Base-by-base conservation (phyloP, 106 monocot genomes). In the Alisma plantagoaquatica region DNA sequence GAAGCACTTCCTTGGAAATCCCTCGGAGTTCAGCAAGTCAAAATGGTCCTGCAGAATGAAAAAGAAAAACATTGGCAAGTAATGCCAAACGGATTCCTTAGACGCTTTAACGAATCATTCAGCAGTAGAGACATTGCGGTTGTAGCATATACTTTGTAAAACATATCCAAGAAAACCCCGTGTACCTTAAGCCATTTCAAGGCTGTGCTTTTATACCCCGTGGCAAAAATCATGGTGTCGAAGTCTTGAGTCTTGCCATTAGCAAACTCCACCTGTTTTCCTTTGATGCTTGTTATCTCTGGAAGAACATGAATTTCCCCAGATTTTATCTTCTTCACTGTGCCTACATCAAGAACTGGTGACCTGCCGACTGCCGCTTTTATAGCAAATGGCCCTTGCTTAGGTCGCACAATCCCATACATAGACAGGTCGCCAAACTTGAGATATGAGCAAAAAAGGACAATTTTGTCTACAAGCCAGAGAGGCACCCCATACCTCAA, bases 221-320 rank as follows among this genome's bases (percentile, higher is more conserved):
- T 86, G 3, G 86, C 81, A n/a, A 82, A 86, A 23, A 92, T 33
- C 23, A 92, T 92, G 1, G 65, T 62, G 51, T 92, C 86, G 35
- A 73, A 92, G 2, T 26, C 10, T 5, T 53, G 23, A 0, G 46
- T 32, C 27, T 22, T 65, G 7, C 76, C 82, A 53, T 79, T 68
- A 4, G 24, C 27, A 41, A 92, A 92, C 20, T 28, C 29, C 0
- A 77, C 73, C 15, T 53, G 29, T 14, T 46, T 60, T 1, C 55
- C 82, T 12, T 56, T 32, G 4, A 86, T 53, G 3, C 1, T 53
- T 10, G 59, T 46, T n/a, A 70, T 50, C 3, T 25, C 66, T 10
- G 57, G 43, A 38, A 38, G 3, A 44, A 83, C 79, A 65, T 77
- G 52, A 21, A 80, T 80, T 11, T 76, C 63, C n/a, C 80, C 80